phyloP scores from a whole-genome alignment of 768 basidiomycete genomes.

The Pholiota microspora region DNA sequence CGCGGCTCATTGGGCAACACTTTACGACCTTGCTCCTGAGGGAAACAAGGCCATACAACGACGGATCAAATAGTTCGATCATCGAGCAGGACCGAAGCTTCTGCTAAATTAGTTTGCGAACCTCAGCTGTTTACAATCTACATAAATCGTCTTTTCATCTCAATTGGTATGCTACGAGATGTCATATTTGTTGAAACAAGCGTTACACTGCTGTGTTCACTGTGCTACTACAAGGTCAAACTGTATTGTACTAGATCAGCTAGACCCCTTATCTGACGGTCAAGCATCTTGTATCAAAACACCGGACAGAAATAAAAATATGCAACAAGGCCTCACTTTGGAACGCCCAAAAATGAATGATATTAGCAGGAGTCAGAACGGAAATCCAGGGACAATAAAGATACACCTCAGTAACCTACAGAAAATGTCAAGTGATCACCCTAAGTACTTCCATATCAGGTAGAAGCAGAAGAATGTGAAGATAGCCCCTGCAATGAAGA shows the following conservation, averaged over 20 bases:
- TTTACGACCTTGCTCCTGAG: background rate
- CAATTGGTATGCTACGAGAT: no score
- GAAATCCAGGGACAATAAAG: conserved; percentile 2
- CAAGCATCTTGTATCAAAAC: no score
- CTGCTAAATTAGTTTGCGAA: no score
- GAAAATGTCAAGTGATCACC: conserved; percentile 29
- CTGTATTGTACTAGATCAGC: no score
- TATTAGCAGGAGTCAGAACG: conserved; percentile 1
- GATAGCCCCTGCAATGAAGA: conserved; percentile 81
- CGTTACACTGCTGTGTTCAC: no score
- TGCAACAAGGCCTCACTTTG: background rate
- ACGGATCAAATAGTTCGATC: background rate
- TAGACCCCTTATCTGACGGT: no score
- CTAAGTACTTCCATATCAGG: conserved; percentile 89
- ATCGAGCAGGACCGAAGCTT: no score
- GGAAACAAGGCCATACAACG: conserved; percentile 7
- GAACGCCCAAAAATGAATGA: background rate
- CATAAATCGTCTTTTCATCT: no score
- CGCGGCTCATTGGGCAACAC: background rate
- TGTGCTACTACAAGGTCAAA: no score
- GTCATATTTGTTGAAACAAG: no score
- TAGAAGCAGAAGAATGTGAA: conserved; percentile 94
- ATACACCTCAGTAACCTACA: conserved; percentile 7
- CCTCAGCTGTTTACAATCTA: no score
- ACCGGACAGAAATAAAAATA: no score